Conservation (phyloP, 2,329 filamentous ascomycete species). For the Ceratocystiopsis sp. region DNA sequence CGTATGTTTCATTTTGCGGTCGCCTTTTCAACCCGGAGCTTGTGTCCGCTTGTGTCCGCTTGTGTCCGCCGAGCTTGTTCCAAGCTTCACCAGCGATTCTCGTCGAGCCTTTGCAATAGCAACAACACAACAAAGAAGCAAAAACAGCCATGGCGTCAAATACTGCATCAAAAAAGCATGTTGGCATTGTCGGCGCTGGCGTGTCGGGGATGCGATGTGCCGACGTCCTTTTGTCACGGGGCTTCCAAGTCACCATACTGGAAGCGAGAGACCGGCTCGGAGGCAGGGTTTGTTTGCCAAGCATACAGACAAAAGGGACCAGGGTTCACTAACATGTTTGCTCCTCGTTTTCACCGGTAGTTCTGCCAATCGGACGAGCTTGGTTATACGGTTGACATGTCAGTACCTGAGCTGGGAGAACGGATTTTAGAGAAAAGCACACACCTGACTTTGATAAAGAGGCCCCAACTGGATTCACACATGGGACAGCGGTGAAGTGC, state of each 20-base stretch:
- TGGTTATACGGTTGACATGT: slow-evolving; percentile 15
- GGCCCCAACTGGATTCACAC: slow-evolving; percentile 40
- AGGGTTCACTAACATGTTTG: background rate
- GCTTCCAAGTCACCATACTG: slow-evolving; percentile 37
- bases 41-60: no score
- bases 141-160: no score
- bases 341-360: slow-evolving; percentile 8
- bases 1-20: no score
- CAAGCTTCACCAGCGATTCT: no score
- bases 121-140: no score
- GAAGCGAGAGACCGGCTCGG: slow-evolving; percentile 38
- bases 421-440: background rate
- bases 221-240: slow-evolving; percentile 33
- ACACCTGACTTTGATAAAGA: slow-evolving; percentile 15
- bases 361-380: slow-evolving; percentile 12
- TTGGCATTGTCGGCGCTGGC: slow-evolving; percentile 39
- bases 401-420: no score
- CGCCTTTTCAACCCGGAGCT: no score
- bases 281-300: slow-evolving; percentile 23
- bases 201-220: slow-evolving; percentile 39
- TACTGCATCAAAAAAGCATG: background rate
- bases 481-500: slow-evolving; percentile 18
- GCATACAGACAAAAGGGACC: no score
- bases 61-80: no score
- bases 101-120: no score